Conservation (phyloP, 805 yeast species). For the Cephaloascus albidus region DNA sequence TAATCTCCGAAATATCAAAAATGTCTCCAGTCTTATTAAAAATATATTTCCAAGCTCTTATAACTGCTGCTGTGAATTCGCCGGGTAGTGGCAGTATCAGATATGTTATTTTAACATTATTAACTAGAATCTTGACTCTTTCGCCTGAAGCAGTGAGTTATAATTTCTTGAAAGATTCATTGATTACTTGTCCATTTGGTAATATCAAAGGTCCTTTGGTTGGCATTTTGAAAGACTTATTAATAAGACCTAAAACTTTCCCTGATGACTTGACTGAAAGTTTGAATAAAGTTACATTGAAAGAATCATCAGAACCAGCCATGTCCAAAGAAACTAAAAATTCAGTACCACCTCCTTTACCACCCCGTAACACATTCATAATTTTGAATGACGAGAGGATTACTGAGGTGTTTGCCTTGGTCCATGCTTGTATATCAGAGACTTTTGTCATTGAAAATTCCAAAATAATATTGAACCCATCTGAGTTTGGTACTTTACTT, state of each 20-base stretch:
- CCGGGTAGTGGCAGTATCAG: background rate
- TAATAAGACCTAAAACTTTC: conserved; percentile 22
- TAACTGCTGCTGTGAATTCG: conserved; percentile 9
- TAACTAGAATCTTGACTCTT: conserved; percentile 53
- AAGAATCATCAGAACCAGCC: background rate
- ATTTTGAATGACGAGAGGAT: background rate
- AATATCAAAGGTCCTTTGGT: conserved; percentile 51
- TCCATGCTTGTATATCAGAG: background rate
- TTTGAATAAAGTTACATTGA: background rate
- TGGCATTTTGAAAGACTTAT: conserved; percentile 61
- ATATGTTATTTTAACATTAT: conserved; percentile 41
- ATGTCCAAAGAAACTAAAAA: no score
- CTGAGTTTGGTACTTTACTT: conserved; percentile 32
- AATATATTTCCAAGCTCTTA: conserved; percentile 20
- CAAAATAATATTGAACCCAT: background rate
- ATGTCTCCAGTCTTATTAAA: conserved; percentile 20
- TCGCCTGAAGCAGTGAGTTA: conserved; percentile 49
- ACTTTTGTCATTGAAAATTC: background rate
- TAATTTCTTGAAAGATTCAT: conserved; percentile 52
- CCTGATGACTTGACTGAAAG: background rate
- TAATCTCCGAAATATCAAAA: conserved; percentile 19
- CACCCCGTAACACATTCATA: background rate
- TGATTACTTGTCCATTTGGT: conserved; percentile 57
- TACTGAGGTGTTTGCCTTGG: background rate
- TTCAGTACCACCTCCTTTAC: background rate